phyloP scores from a whole-genome alignment of 257 asterid genomes.

The Nicotiana paniculata region DNA sequence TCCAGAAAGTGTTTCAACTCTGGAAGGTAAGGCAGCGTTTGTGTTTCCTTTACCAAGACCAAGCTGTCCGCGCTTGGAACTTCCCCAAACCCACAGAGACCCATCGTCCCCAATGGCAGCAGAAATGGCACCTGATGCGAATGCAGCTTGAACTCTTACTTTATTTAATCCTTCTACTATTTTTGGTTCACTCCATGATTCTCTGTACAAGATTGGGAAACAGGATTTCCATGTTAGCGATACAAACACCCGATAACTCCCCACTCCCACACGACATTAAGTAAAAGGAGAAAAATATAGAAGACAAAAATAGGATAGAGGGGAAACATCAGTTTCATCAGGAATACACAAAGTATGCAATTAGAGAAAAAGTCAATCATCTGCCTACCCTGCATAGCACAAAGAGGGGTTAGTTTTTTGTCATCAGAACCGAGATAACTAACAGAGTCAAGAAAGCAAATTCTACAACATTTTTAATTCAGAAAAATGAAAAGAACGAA shows the following conservation, averaged over 20 bases:
- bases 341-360: not conserved
- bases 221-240: not conserved
- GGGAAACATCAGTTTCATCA: not conserved
- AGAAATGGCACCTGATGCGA: constrained; percentile 85
- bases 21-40: constrained; percentile 57
- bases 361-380: not conserved
- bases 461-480: not conserved
- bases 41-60: constrained; percentile 60
- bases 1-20: constrained; percentile 64
- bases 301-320: not conserved
- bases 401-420: not conserved
- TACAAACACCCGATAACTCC: not conserved
- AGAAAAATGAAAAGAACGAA: not conserved
- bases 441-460: not conserved
- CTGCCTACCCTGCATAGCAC: not conserved
- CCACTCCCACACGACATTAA: not conserved
- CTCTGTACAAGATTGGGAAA: constrained; percentile 31
- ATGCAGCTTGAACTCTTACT: constrained; percentile 50
- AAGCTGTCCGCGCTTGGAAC: constrained; percentile 89
- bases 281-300: not conserved
- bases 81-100: constrained; percentile 95
- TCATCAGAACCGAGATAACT: not conserved
- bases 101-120: constrained; percentile 82
- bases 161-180: constrained; percentile 62
- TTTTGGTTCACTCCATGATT: constrained; percentile 64